Evolutionary conservation across 106 monocot species (phyloP), one percentile per base, ranked within the genome.

Genomic region (Cymbidium sinense): DNA sequence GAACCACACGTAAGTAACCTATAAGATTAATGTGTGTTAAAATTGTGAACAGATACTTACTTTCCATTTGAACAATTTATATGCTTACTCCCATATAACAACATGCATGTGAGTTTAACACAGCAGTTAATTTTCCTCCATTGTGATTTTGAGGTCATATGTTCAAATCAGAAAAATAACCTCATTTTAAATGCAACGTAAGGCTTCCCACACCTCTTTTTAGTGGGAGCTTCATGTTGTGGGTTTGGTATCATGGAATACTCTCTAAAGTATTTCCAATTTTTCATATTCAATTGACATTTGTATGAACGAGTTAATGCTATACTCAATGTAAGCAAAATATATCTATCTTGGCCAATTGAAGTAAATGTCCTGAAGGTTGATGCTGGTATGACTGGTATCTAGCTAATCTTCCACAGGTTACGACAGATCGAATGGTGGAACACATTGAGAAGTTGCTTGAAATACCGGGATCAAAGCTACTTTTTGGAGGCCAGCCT

Each of bases 361-460:
- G 13, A 67, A 67, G 31, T 67, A 33, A 67, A 33, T 33, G 64
- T 17, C 17, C 31, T 67, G 29, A 67, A 31, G 30, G 29, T 34
- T 67, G 15, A 1, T 33, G 31, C 33, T 34, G 31, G 10, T 67
- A 11, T 67, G 9, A 67, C 29, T 67, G 67, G 13, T 47, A 47
- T 67, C 33, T 67, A 61, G 51, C 30, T 50, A 30, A 19, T 43
- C 21, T 30, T 80, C 30, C 35, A 27, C 91, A 98, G 98, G 98
- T 98, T 79, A 98, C 98, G 70, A 98, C 98, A 67, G 87, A 83
- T 71, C 87, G 52, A 79, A 94, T 98, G 98, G 13, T 90, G 30
- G 90, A 92, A 43, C 94, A 98, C 75, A 82, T 90, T 41, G 67
- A 86, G 20, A 88, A 87, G 62, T 82, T 98, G 81, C 94, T 98